Percentiles rank a stretch among this genome's conserved stretches.
These are phyloP conservation scores for Umbilicaria muhlenbergii DNA, from an alignment of 495 filamentous ascomycete species.

Conservation along the genomic window DNA sequence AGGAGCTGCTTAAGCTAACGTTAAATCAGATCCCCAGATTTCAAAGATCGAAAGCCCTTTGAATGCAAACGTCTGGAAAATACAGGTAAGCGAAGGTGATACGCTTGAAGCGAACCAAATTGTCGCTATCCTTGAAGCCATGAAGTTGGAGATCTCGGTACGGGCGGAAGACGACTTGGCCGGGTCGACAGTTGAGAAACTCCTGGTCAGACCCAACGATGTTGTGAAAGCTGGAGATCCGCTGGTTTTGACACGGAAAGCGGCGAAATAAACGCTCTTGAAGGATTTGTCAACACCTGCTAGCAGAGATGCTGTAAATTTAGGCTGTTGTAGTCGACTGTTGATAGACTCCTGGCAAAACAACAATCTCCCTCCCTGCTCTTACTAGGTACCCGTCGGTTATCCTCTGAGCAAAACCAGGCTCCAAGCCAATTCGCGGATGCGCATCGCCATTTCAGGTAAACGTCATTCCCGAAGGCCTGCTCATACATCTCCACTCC, in stretches of 20 bases:
- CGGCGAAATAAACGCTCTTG: no score
- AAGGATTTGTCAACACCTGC: no score
- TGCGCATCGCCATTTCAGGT: no score
- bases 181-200: conserved; percentile 21
- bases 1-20: neutral
- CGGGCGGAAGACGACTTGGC: conserved; percentile 12
- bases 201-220: conserved; percentile 26
- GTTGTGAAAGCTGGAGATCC: conserved; percentile 25
- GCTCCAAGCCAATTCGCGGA: no score
- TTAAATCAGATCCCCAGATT: conserved; percentile 23
- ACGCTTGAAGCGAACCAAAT: conserved; percentile 18
- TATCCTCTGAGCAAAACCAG: no score
- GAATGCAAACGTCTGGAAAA: conserved; percentile 45
- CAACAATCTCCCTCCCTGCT: no score
- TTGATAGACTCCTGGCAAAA: no score
- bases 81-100: conserved; percentile 28
- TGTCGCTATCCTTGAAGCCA: conserved; percentile 33
- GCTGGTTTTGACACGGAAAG: conserved; percentile 17
- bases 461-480: no score
- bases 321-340: no score
- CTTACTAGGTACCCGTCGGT: no score
- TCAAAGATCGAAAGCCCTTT: conserved; percentile 27
- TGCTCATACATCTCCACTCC: no score
- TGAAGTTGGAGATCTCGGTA: conserved; percentile 40
- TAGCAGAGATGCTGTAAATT: no score